These are phyloP conservation scores for Trichophaea hybrida DNA, from an alignment of 2,329 filamentous ascomycete genomes.

Conservation along the genomic window DNA sequence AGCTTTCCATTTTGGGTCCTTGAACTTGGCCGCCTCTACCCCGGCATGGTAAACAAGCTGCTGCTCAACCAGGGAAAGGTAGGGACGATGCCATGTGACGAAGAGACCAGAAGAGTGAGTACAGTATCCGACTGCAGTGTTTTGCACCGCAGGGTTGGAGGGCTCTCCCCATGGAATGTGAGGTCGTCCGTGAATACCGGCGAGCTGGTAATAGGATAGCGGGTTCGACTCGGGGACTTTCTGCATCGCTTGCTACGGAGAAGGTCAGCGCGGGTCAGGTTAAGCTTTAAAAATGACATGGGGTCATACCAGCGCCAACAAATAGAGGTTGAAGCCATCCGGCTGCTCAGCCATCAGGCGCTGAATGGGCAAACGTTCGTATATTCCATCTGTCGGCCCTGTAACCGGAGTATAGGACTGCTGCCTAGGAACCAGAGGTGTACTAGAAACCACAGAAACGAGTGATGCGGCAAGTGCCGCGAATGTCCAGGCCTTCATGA, in stretches of 20 bases:
- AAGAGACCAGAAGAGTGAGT: constrained; percentile 39
- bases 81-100: constrained; percentile 28
- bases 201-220: constrained; percentile 60
- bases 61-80: constrained; percentile 27
- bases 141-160: constrained; percentile 34
- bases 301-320: constrained; percentile 15
- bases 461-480: not conserved
- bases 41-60: constrained; percentile 9
- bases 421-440: not conserved
- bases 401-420: not conserved
- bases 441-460: not conserved
- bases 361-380: not conserved
- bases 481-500: not conserved
- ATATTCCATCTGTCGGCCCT: not conserved
- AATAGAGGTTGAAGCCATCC: constrained; percentile 21
- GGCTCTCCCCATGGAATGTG: constrained; percentile 41
- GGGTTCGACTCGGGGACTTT: constrained; percentile 17
- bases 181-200: constrained; percentile 74
- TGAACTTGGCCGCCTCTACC: constrained; percentile 17
- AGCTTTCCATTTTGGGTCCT: constrained; percentile 12
- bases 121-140: constrained; percentile 51
- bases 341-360: not conserved
- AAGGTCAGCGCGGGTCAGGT: no score
- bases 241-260: constrained; percentile 17
- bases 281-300: no score